A percentile compares a stretch with the other conserved stretches of the same genome.
These are phyloP conservation scores for Ganoderma sinense DNA, from an alignment of 1,284 basidiomycete genomes.

Conservation along the genomic window DNA sequence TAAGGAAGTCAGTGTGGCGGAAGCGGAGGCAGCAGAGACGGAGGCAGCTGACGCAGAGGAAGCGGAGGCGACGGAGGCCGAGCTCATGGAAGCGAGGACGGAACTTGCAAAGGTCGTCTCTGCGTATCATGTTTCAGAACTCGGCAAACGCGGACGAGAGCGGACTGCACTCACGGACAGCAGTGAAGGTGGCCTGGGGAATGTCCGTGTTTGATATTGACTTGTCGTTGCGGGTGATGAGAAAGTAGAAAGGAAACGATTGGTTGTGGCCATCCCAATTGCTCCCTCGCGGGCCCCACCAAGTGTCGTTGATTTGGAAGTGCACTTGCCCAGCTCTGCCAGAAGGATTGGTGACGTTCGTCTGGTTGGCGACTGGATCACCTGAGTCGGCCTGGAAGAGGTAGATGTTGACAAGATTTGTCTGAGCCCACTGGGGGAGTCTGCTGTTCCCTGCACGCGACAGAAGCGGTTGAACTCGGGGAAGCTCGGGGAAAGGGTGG, in stretches of 20 bases:
- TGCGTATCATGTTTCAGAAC: slow-evolving; percentile 35
- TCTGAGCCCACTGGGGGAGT: slow-evolving; percentile 52
- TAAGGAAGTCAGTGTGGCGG: not conserved
- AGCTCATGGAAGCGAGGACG: slow-evolving; percentile 60
- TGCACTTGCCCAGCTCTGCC: slow-evolving; percentile 61
- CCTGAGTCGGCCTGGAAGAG: slow-evolving; percentile 73
- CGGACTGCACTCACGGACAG: slow-evolving; percentile 68
- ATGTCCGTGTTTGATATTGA: slow-evolving; percentile 61
- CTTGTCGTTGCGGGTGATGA: slow-evolving; percentile 63
- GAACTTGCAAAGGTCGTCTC: slow-evolving; percentile 79
- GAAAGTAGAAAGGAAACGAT: slow-evolving; percentile 76
- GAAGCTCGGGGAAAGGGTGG: slow-evolving; percentile 12
- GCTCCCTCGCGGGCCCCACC: slow-evolving; percentile 68
- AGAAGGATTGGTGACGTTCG: slow-evolving; percentile 54
- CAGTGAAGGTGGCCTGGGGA: slow-evolving; percentile 75
- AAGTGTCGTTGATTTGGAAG: slow-evolving; percentile 72
- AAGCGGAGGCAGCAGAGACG: slow-evolving; percentile 34
- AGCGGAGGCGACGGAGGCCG: slow-evolving; percentile 46
- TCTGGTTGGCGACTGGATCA: slow-evolving; percentile 52
- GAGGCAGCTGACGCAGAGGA: slow-evolving; percentile 43
- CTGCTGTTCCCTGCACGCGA: slow-evolving; percentile 56
- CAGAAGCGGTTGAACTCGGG: slow-evolving; percentile 11
- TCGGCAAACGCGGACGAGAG: not conserved
- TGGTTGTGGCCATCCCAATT: slow-evolving; percentile 60
- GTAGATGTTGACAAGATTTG: slow-evolving; percentile 67